Conservation (phyloP, 148 eudicot species). For the Arbutus unedo region DNA sequence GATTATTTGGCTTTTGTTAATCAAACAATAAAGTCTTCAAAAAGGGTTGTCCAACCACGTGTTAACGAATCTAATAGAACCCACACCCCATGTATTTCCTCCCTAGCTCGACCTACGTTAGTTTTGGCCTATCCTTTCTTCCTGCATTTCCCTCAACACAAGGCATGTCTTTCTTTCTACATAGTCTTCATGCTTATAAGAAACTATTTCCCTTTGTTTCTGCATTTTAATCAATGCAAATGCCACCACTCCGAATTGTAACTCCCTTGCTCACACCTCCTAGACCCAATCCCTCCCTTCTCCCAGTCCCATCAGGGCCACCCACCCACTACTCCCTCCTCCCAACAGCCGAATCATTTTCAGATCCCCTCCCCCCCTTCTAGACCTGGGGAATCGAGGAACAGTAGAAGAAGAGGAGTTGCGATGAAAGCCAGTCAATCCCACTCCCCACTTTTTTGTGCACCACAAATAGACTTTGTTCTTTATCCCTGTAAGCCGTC, state of each 20-base stretch:
- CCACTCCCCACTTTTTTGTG: too few species aligned
- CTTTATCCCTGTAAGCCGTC: too few species aligned
- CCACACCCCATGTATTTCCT: neutral
- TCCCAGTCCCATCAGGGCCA: neutral
- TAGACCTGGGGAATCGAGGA: neutral
- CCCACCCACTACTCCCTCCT: neutral
- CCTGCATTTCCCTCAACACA: neutral
- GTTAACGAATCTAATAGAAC: neutral
- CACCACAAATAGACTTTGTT: too few species aligned
- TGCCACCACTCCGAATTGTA: neutral
- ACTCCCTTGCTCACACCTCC: neutral
- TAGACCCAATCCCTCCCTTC: neutral
- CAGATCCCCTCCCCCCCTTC: neutral
- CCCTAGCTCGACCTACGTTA: neutral
- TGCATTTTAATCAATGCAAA: neutral
- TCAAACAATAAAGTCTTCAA: neutral
- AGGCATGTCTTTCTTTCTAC: neutral
- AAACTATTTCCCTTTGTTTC: neutral
- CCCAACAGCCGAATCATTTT: neutral
- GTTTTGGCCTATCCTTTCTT: neutral
- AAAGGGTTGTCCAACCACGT: neutral
- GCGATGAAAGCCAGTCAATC: too few species aligned
- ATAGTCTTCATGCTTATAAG: neutral
- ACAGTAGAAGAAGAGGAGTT: too few species aligned
- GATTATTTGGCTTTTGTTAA: neutral